Percentiles rank a stretch among this genome's conserved stretches.
These are phyloP conservation scores for Ascoidea asiatica DNA, from an alignment of 805 yeast species.

Conservation along the genomic window DNA sequence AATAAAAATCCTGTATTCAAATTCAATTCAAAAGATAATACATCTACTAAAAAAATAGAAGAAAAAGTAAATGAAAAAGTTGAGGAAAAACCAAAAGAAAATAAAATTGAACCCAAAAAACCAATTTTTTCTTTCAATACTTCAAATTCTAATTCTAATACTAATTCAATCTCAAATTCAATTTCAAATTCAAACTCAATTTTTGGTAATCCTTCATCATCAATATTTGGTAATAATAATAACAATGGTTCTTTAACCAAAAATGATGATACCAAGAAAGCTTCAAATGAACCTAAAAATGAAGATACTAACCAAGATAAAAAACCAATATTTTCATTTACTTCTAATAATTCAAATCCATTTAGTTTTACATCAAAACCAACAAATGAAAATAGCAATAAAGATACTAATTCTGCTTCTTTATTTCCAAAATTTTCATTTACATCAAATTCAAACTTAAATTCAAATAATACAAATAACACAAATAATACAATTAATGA, in stretches of 20 bases:
- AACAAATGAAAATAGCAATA: constrained; percentile 1
- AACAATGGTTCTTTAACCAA: neutral
- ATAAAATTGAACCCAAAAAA: neutral
- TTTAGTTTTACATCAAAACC: neutral
- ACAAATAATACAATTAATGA: too few relatives aligned
- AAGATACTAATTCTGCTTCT: constrained; percentile 4
- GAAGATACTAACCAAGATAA: constrained; percentile 7
- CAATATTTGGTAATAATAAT: neutral
- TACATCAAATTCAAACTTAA: neutral
- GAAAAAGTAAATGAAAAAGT: neutral
- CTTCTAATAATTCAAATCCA: neutral
- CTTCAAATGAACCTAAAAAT: constrained; percentile 3
- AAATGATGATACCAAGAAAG: neutral
- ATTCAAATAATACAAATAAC: too few relatives aligned
- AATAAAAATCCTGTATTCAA: constrained; percentile 1
- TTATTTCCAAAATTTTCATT: constrained; percentile 2
- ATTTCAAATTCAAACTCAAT: neutral
- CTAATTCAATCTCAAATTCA: constrained; percentile 1
- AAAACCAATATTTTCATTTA: constrained; percentile 10
- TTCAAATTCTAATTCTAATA: neutral
- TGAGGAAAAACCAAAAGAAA: neutral
- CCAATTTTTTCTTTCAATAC: neutral
- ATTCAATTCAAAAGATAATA: neutral
- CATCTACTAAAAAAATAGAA: neutral
- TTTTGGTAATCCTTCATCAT: neutral